phyloP scores from a whole-genome alignment of 257 asterid species.

The Solanum neorickii region DNA sequence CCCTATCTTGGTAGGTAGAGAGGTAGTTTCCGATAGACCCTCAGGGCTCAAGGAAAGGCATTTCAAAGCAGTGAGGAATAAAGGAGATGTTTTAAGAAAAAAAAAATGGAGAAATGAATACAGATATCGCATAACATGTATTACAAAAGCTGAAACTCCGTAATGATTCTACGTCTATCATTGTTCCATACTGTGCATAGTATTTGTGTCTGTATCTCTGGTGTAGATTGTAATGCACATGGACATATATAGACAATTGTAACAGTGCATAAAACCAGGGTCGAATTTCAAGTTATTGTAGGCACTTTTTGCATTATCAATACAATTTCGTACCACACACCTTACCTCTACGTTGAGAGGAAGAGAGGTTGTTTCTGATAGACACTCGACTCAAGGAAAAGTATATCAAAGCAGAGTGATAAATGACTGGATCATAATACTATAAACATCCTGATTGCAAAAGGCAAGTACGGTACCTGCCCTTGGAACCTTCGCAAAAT shows the following conservation, averaged over 20 bases:
- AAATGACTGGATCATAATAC: neutral
- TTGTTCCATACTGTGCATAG: neutral
- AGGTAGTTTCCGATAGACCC: neutral
- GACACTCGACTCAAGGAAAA: neutral
- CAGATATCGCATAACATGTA: neutral
- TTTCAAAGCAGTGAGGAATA: neutral
- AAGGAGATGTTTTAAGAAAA: neutral
- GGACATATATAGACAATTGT: neutral
- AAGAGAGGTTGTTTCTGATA: neutral
- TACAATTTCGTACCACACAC: neutral
- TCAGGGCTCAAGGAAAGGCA: neutral
- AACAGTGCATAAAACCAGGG: neutral
- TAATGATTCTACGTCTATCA: neutral
- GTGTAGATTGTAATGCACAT: neutral
- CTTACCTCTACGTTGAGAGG: neutral
- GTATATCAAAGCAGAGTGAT: neutral
- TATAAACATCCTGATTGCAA: neutral
- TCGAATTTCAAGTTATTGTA: neutral
- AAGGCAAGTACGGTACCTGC: conserved; percentile 35
- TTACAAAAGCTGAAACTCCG: neutral
- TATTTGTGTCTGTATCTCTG: neutral
- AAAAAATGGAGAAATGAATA: neutral
- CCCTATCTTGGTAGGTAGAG: neutral
- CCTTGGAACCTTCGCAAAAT: conserved; percentile 64
- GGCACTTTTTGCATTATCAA: neutral